phyloP scores from a whole-genome alignment of 345 rosid genomes.

The Laguncularia racemosa region DNA sequence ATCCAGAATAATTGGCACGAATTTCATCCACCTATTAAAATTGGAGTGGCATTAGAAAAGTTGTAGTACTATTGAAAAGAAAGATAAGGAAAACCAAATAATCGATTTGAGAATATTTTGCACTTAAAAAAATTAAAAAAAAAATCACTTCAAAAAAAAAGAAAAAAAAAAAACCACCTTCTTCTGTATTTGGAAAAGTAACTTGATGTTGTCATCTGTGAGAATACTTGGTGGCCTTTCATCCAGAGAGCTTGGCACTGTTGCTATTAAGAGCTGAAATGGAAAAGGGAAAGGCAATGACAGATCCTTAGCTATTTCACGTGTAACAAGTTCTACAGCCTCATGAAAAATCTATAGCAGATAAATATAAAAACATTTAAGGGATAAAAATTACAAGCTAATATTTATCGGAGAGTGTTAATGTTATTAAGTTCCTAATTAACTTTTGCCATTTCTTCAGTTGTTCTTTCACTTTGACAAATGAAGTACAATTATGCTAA shows the following conservation, averaged over 20 bases:
- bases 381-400: too few relatives aligned
- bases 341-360: too few relatives aligned
- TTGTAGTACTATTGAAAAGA: constrained; percentile 5
- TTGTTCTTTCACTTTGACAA: too few relatives aligned
- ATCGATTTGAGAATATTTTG: neutral
- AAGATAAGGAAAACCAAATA: neutral
- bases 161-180: constrained; percentile 41
- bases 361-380: too few relatives aligned
- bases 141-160: too few relatives aligned
- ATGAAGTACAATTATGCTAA: too few relatives aligned
- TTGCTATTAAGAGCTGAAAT: constrained; percentile 75
- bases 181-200: constrained; percentile 87
- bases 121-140: neutral
- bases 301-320: neutral
- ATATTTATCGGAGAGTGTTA: too few relatives aligned
- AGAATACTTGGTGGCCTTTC: constrained; percentile 62
- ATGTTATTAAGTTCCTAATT: too few relatives aligned
- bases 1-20: constrained; percentile 73
- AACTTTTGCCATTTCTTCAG: too few relatives aligned
- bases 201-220: constrained; percentile 77
- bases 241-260: constrained; percentile 43
- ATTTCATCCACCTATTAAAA: constrained; percentile 73
- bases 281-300: neutral
- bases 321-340: too few relatives aligned
- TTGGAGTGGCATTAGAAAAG: neutral